Conservation (phyloP, 441 rosid genomes). For the Jatropha podagrica region DNA sequence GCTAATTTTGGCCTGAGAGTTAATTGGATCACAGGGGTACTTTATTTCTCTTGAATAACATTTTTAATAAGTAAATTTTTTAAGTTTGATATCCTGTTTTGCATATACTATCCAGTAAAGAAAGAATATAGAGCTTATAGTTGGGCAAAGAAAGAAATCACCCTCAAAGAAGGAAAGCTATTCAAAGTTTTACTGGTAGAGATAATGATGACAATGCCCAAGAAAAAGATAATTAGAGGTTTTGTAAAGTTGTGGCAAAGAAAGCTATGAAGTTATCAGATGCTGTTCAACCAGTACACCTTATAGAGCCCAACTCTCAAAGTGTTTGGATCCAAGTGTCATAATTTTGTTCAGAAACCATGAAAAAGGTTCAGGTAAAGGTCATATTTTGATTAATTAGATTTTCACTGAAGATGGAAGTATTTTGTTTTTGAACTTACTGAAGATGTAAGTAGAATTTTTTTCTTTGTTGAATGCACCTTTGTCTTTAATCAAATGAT, state of each 20-base stretch:
- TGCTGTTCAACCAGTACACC: constrained; percentile 57
- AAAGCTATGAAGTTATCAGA: constrained; percentile 58
- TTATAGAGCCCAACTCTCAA: constrained; percentile 50
- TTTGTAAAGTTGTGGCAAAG: constrained; percentile 68
- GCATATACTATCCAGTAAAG: constrained; percentile 70
- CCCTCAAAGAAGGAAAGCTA: constrained; percentile 68
- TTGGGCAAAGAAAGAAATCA: constrained; percentile 77
- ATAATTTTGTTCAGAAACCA: constrained; percentile 51
- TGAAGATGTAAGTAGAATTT: constrained; percentile 24
- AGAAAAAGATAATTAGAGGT: constrained; percentile 58
- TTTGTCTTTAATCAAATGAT: constrained; percentile 15
- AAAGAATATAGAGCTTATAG: constrained; percentile 74
- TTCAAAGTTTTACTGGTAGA: constrained; percentile 64
- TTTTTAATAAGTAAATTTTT: constrained; percentile 28
- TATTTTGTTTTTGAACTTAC: constrained; percentile 10
- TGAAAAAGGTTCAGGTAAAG: constrained; percentile 60
- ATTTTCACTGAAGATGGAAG: constrained; percentile 36
- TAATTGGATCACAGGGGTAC: constrained; percentile 36
- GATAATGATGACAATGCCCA: constrained; percentile 53
- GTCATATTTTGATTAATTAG: constrained; percentile 37
- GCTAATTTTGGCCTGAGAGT: constrained; percentile 36
- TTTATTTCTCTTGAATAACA: constrained; percentile 26
- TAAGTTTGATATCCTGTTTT: constrained; percentile 62
- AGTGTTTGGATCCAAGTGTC: constrained; percentile 49
- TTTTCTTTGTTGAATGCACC: neutral